phyloP scores from a whole-genome alignment of 805 yeast species.

The Lachancea waltii region DNA sequence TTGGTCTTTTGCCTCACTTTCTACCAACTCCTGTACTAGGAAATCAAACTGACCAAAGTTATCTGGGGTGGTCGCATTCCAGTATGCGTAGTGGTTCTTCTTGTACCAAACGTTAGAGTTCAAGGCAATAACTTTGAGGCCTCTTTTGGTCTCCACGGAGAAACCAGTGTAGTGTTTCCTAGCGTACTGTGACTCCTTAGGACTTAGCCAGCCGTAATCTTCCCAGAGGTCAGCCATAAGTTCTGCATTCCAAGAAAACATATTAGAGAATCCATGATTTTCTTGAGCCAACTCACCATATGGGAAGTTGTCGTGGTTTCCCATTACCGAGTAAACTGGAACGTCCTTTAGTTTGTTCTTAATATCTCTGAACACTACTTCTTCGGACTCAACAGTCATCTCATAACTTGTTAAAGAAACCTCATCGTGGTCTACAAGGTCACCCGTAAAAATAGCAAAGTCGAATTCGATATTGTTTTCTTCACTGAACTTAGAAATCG shows the following conservation, averaged over 20 bases:
- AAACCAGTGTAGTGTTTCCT: conserved; percentile 56
- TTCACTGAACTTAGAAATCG: conserved; percentile 34
- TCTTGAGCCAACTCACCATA: conserved; percentile 61
- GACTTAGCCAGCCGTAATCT: conserved; percentile 41
- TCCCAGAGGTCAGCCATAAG: conserved; percentile 44
- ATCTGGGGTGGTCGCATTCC: conserved; percentile 49
- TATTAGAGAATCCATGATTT: conserved; percentile 38
- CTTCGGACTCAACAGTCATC: conserved; percentile 49
- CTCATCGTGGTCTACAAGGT: conserved; percentile 63
- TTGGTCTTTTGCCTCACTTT: conserved; percentile 49
- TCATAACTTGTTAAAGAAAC: conserved; percentile 41
- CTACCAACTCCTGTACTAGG: conserved; percentile 54
- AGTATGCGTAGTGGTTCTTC: conserved; percentile 52
- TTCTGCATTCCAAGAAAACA: conserved; percentile 43
- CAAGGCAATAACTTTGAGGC: conserved; percentile 54
- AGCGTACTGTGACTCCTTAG: conserved; percentile 30
- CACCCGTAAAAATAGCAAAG: conserved; percentile 67
- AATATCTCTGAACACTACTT: conserved; percentile 44
- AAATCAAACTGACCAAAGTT: conserved; percentile 58
- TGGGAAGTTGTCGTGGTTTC: conserved; percentile 71
- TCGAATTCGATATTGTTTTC: conserved; percentile 39
- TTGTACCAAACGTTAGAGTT: conserved; percentile 66
- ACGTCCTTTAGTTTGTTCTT: conserved; percentile 43
- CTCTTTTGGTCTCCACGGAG: conserved; percentile 47
- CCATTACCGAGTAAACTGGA: conserved; percentile 57